Percentiles rank a stretch among this genome's conserved stretches.
These are phyloP conservation scores for Sclerotinia subarctica DNA, from an alignment of 2,329 filamentous ascomycete genomes.

Conservation along the genomic window DNA sequence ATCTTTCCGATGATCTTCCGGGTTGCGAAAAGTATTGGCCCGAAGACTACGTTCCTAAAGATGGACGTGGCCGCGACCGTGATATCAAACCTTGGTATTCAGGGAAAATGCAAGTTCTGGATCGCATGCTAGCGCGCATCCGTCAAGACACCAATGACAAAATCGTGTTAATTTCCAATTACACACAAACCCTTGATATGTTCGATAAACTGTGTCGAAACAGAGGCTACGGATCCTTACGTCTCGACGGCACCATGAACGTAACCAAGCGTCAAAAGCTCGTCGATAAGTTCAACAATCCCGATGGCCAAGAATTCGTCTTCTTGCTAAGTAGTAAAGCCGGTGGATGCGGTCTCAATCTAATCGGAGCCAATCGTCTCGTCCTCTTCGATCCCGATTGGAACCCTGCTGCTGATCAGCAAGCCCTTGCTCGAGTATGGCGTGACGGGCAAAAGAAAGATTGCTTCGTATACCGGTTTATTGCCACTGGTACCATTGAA, in stretches of 20 bases:
- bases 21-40: slow-evolving; percentile 81
- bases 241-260: slow-evolving; percentile 96
- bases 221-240: slow-evolving; percentile 78
- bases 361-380: slow-evolving; percentile 90
- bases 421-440: slow-evolving; percentile 96
- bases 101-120: slow-evolving; percentile 97
- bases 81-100: slow-evolving; percentile 96
- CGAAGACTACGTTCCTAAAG: slow-evolving; percentile 83
- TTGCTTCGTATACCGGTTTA: slow-evolving; percentile 99
- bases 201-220: slow-evolving; percentile 88
- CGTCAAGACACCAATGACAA: slow-evolving; percentile 97
- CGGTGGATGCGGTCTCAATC: slow-evolving; percentile 91
- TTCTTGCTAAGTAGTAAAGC: slow-evolving; percentile 97
- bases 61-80: slow-evolving; percentile 80
- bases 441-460: slow-evolving; percentile 99
- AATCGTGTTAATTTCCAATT: slow-evolving; percentile 98
- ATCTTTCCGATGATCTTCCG: slow-evolving; percentile 77
- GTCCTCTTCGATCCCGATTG: slow-evolving; percentile 96
- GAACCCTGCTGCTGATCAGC: slow-evolving; percentile 97
- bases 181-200: slow-evolving; percentile 91
- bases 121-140: slow-evolving; percentile 94
- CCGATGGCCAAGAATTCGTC: slow-evolving; percentile 82
- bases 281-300: slow-evolving; percentile 96
- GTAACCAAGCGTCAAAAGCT: slow-evolving; percentile 96
- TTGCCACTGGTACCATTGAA: slow-evolving; percentile 94